phyloP scores from a whole-genome alignment of 129 eudicot species.

The Pseudognaphalium luteoalbum region DNA sequence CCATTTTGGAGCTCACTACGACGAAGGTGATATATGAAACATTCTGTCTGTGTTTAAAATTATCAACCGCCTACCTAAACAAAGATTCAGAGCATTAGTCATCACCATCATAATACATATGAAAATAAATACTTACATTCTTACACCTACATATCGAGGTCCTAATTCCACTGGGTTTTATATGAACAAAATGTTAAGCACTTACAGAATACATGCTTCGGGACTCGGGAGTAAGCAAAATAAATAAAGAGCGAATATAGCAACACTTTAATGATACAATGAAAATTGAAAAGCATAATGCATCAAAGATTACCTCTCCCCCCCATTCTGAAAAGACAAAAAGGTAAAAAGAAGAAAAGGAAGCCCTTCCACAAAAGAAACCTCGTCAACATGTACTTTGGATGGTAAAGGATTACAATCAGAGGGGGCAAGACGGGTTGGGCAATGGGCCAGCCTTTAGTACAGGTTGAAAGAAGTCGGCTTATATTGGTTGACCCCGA shows the following conservation, averaged over 20 bases:
- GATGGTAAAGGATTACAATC: not conserved
- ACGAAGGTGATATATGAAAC: constrained; percentile 10
- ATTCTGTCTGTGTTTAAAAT: constrained; percentile 6
- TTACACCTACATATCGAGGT: constrained; percentile 6
- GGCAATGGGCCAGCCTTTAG: not conserved
- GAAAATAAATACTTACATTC: not conserved
- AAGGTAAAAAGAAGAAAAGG: not conserved
- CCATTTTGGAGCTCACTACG: not conserved
- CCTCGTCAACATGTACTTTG: not conserved
- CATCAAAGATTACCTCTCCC: not conserved
- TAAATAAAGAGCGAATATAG: not conserved
- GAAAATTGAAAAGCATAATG: not conserved
- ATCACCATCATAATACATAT: not conserved
- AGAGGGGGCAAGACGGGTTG: not conserved
- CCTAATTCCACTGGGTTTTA: not conserved
- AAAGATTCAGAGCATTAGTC: not conserved
- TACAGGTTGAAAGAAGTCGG: not conserved
- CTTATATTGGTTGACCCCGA: not conserved
- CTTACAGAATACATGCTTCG: not conserved
- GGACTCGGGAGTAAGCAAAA: not conserved
- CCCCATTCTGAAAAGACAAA: not conserved
- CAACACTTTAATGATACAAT: not conserved
- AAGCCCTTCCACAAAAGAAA: not conserved
- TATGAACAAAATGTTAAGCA: not conserved
- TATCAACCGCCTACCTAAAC: constrained; percentile 33